phyloP scores from a whole-genome alignment of 1,139 yeast species.

The Geotrichum bryndzae region DNA sequence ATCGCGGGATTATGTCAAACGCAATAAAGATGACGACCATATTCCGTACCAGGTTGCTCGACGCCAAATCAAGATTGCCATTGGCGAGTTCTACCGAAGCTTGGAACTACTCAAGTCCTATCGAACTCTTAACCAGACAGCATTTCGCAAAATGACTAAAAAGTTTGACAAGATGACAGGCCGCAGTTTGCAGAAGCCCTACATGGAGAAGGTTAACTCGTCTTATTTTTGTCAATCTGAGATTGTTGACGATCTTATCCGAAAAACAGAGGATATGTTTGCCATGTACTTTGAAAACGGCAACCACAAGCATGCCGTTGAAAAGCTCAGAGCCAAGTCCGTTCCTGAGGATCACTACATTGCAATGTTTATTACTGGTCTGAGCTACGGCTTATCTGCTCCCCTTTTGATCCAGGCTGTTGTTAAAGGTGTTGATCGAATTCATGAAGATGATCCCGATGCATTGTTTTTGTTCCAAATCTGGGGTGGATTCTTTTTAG shows the following conservation, averaged over 20 bases:
- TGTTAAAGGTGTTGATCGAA: conserved; percentile 43
- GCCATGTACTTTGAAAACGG: conserved; percentile 64
- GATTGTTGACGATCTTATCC: conserved; percentile 54
- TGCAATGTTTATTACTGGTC: conserved; percentile 42
- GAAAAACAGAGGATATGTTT: conserved; percentile 61
- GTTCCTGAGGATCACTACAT: conserved; percentile 34
- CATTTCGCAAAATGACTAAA: conserved; percentile 79
- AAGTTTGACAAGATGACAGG: conserved; percentile 75
- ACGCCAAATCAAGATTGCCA: conserved; percentile 67
- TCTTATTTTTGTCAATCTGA: conserved; percentile 62
- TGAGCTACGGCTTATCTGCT: conserved; percentile 61
- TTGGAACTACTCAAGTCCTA: conserved; percentile 73
- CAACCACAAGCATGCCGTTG: conserved; percentile 68
- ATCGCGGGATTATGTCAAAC: conserved; percentile 11
- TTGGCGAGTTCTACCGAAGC: conserved; percentile 73
- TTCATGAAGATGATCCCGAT: conserved; percentile 24
- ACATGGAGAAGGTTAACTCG: conserved; percentile 52
- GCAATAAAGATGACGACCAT: conserved; percentile 20
- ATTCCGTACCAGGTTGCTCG: conserved; percentile 61
- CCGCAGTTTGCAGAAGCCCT: conserved; percentile 45
- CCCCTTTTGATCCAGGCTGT: conserved; percentile 56
- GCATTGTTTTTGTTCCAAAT: conserved; percentile 59
- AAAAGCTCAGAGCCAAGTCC: conserved; percentile 54
- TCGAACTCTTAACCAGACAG: conserved; percentile 74
- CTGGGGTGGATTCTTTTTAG: conserved; percentile 85